phyloP scores from a whole-genome alignment of 2,329 filamentous ascomycete species.

The Phialophora expanda region DNA sequence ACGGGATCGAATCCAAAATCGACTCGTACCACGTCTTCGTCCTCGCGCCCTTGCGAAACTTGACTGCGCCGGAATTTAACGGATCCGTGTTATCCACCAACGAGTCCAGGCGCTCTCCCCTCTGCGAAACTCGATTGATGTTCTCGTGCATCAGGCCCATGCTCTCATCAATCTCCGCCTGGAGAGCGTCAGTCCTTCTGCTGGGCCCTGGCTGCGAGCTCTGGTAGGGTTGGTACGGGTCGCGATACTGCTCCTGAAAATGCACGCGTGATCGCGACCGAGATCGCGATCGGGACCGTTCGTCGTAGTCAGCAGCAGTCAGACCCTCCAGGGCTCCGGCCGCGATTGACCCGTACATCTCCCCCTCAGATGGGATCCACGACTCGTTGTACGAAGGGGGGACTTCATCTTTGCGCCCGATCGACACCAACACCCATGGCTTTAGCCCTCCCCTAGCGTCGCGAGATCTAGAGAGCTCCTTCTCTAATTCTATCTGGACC shows the following conservation, averaged over 20 bases:
- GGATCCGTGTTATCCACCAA: background rate
- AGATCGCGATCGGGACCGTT: background rate
- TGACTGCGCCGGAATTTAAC: background rate
- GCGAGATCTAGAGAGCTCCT: slow-evolving; percentile 4
- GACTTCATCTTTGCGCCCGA: slow-evolving; percentile 1
- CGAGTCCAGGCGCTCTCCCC: background rate
- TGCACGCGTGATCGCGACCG: slow-evolving; percentile 3
- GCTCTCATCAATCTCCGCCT: slow-evolving; percentile 1
- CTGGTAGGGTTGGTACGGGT: background rate
- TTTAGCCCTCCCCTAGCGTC: background rate
- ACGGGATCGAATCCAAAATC: slow-evolving; percentile 16
- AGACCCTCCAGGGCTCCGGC: slow-evolving; percentile 9
- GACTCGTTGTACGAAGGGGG: slow-evolving; percentile 2
- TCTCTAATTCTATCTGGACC: slow-evolving; percentile 20
- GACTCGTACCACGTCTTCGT: slow-evolving; percentile 21
- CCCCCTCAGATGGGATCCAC: slow-evolving; percentile 7
- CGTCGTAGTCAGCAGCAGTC: background rate
- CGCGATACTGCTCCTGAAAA: background rate
- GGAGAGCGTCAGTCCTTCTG: background rate
- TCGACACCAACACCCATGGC: slow-evolving; percentile 16
- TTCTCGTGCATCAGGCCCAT: background rate
- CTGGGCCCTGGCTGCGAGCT: background rate
- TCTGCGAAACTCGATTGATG: background rate
- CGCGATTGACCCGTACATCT: slow-evolving; percentile 10
- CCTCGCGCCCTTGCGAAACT: background rate